phyloP scores from a whole-genome alignment of 345 rosid genomes.

The Aquilaria sinensis region DNA sequence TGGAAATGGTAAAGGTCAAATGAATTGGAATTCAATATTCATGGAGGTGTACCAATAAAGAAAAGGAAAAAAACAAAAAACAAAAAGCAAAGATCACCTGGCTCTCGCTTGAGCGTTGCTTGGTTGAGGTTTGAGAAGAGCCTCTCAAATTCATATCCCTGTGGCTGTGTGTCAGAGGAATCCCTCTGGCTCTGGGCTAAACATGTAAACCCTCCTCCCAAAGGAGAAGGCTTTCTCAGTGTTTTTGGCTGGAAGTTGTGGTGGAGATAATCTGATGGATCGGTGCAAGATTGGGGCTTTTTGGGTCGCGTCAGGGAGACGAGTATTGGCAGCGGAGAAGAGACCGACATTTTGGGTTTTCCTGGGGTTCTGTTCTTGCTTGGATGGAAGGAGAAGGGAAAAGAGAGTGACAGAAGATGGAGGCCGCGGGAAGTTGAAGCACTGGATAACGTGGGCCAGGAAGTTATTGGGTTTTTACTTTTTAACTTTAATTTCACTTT shows the following conservation, averaged over 20 bases:
- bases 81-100: slow-evolving; percentile 34
- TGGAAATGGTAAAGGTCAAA: slow-evolving; percentile 19
- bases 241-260: neutral
- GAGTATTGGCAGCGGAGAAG: slow-evolving; percentile 1
- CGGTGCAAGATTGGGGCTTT: neutral
- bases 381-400: too few relatives aligned
- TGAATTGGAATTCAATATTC: neutral
- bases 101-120: slow-evolving; percentile 70
- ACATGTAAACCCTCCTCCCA: slow-evolving; percentile 31
- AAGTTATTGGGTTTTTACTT: neutral
- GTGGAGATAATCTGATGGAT: neutral
- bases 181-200: slow-evolving; percentile 33
- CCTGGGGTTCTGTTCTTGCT: too few relatives aligned
- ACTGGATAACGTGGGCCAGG: neutral
- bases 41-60: neutral
- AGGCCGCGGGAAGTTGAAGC: neutral
- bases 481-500: neutral
- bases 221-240: neutral
- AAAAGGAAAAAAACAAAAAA: neutral
- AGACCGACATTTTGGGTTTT: neutral
- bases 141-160: slow-evolving; percentile 50
- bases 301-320: neutral
- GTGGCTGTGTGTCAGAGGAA: slow-evolving; percentile 18
- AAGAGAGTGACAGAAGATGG: neutral
- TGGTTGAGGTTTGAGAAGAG: slow-evolving; percentile 82